Evolutionary conservation across 2,329 filamentous ascomycete species (phyloP).

Genomic region (Curvularia lunata): DNA sequence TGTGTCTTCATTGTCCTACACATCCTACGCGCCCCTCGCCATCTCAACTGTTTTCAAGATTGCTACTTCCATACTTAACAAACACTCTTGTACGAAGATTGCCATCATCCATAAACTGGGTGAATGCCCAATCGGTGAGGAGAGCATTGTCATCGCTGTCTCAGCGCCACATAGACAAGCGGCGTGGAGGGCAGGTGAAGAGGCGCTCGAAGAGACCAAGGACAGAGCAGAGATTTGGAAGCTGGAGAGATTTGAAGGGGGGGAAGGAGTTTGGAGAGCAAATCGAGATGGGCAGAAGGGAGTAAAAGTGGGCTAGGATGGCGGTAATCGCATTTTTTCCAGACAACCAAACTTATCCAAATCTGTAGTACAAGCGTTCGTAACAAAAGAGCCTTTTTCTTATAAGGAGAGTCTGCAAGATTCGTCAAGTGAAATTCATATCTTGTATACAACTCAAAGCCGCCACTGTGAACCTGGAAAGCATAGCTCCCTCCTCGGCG

Average conservation of each 20-base stretch:
- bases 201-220: slow-evolving; percentile 87
- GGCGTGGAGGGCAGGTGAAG: slow-evolving; percentile 87
- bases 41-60: slow-evolving; percentile 72
- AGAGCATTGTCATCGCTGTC: slow-evolving; percentile 89
- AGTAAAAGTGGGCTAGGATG: slow-evolving; percentile 51
- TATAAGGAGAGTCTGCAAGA: background rate
- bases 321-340: background rate
- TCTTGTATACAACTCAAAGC: background rate
- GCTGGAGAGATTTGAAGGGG: slow-evolving; percentile 81
- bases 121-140: slow-evolving; percentile 84
- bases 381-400: background rate
- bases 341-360: background rate
- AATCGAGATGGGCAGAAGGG: slow-evolving; percentile 77
- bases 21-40: slow-evolving; percentile 73
- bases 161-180: slow-evolving; percentile 81
- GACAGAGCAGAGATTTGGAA: slow-evolving; percentile 94
- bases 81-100: slow-evolving; percentile 73
- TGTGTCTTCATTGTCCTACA: slow-evolving; percentile 78
- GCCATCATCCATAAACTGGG: slow-evolving; percentile 86
- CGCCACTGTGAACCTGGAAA: background rate
- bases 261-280: slow-evolving; percentile 82
- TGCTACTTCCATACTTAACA: slow-evolving; percentile 61
- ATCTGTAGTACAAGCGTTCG: background rate
- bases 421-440: background rate
- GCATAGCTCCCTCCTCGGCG: slow-evolving; percentile 1